Evolutionary conservation across 78 protist species (phyloP), one percentile per base, ranked within the genome.

Genomic region (Planoprotostelium fungivorum): DNA sequence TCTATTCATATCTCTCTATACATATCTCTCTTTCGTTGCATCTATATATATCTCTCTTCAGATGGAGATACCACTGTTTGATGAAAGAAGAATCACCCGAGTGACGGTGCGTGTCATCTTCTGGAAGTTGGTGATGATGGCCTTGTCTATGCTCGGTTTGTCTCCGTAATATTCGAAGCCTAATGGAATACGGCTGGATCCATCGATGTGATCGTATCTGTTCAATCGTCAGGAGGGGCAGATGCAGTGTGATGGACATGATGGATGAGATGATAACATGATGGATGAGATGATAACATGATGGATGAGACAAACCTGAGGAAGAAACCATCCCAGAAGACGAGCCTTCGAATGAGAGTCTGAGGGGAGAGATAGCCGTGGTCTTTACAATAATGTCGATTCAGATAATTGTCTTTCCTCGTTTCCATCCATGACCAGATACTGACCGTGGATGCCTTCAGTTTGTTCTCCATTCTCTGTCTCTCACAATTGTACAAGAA

Each of bases 401-500:
- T 51, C 31, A 51, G 5, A 25, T 25, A 51, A 5, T 51, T 16
- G 73, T 51, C 73, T 51, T 51, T 51, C 16, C 16, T 51, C 16
- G 16, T 16, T 51, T 51, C 73, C 73, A 51, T 51, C 5, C 5
- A 51, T 16, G 95, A 88, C 95, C 95, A 93, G 28, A 93, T 84
- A 1, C 90, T 85, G 1, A 85, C 86, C 0, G 95, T 93, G 51
- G 84, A 84, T 1, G 89, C 34, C 51, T 73, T 88, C 0, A 88
- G 86, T n/a, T 90, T 83, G 35, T 83, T 36, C 23, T 29, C 35
- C 28, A 37, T 37, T 29, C 95, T 29, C 86, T 89, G 90, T 29
- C 90, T 87, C 51, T 93, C 92, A 84, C 89, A 85, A 28, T 93
- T 90, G 34, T 35, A 10, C 31, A 93, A 37, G 39, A 93, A 93